Evolutionary conservation across 2,329 filamentous ascomycete species (phyloP), one percentile per base, ranked within the genome.

Genomic region (Didymella keratinophila): DNA sequence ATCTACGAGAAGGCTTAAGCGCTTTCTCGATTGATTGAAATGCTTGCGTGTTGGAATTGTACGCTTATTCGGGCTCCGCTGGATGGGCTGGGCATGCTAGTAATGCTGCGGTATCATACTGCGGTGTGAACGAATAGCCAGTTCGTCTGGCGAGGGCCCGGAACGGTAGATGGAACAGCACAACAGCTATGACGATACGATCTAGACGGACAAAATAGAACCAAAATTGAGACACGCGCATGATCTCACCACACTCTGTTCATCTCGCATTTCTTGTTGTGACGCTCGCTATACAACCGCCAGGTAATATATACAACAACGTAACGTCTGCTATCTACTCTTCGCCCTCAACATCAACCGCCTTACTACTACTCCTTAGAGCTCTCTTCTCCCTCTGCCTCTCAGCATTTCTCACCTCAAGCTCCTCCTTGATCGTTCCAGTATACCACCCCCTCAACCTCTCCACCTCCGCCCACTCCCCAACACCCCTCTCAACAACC

Each of bases 1-100:
- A 85, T 98, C 86, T 98, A 97, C 86, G 95, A 99, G 91, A 94
- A 96, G 86, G 58, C 67, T 47, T 71, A 71, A 52, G 63, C 53
- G 49, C 34, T 32, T 43, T 45, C 41, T 45, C 16, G 18, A n/a
- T 41, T 39, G 37, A n/a, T 50, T 18, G 16, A 52, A 43, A 36
- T 36, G 43, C 44, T 37, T 11, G 18, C 21, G 21, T 45, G 41
- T n/a, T 52, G 50, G 30, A n/a, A 10, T n/a, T 30, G 21, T 52
- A 23, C 34, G 21, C 49, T 34, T 25, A 53, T 49, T 58, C 53
- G 20, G 45, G 30, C 4, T 32, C 30, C 2, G 37, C 18, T n/a
- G 28, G 14, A 7, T 39, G 30, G 23, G 7, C 11, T 18, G 46
- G 34, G 34, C 9, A 11, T 43, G 30, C 12, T 45, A 43, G 49